Evolutionary conservation across 257 asterid genomes (phyloP).

Genomic region (Linderniella brevidens): DNA sequence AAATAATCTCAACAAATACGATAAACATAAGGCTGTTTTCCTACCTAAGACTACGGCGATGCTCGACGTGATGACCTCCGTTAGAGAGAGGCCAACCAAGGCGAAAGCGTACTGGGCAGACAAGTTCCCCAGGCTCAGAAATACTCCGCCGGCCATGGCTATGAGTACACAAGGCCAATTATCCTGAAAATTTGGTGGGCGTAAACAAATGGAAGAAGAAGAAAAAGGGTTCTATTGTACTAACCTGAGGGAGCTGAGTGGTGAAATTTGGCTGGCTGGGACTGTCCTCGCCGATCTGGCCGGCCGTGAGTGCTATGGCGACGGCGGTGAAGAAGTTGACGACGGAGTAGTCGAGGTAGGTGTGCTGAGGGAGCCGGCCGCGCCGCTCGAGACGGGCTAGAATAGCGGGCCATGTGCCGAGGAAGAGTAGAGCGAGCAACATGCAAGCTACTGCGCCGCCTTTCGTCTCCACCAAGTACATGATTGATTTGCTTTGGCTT

Average conservation of each 20-base stretch:
- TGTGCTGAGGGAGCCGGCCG: conserved; percentile 46
- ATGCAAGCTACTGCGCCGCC: conserved; percentile 40
- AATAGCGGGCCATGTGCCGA: conserved; percentile 51
- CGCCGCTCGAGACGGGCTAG: conserved; percentile 29
- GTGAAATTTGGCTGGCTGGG: conserved; percentile 22
- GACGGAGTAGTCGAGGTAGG: conserved; percentile 31
- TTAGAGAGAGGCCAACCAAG: conserved; percentile 35
- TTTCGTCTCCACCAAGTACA: conserved; percentile 39
- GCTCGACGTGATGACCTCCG: conserved; percentile 41
- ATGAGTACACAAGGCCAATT: conserved; percentile 35
- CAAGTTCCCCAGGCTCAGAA: conserved; percentile 26
- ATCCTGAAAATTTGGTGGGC: conserved; percentile 7
- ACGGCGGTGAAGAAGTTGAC: conserved; percentile 24
- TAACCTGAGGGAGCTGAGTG: conserved; percentile 25
- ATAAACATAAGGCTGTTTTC: background rate
- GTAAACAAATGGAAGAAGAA: background rate
- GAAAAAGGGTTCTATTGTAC: background rate
- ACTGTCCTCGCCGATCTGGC: conserved; percentile 24
- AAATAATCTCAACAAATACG: background rate
- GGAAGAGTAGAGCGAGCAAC: conserved; percentile 24
- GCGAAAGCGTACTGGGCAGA: conserved; percentile 36
- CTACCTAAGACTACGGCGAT: conserved; percentile 34
- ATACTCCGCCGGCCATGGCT: conserved; percentile 34
- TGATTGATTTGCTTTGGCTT: background rate
- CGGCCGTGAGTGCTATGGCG: conserved; percentile 25